phyloP scores from a whole-genome alignment of 345 rosid genomes.

The Linum lewisii region DNA sequence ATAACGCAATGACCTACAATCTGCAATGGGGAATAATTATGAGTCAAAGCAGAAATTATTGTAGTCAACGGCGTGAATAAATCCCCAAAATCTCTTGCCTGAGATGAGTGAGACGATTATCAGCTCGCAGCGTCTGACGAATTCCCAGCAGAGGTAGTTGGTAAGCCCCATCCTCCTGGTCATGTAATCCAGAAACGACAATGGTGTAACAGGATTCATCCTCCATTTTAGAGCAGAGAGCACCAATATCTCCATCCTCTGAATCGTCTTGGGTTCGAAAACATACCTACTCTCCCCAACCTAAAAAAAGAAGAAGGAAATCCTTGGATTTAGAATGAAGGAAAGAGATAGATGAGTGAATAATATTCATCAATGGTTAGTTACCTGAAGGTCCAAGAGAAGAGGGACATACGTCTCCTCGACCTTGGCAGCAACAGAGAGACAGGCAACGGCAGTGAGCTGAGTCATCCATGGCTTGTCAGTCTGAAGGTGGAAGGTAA shows the following conservation, averaged over 20 bases:
- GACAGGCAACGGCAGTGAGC: conserved; percentile 75
- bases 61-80: background rate
- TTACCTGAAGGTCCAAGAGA: conserved; percentile 60
- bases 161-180: conserved; percentile 61
- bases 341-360: conserved; percentile 5
- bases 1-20: conserved; percentile 53
- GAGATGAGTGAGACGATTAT: conserved; percentile 51
- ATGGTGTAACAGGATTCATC: conserved; percentile 84
- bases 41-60: background rate
- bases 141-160: conserved; percentile 53
- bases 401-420: conserved; percentile 86
- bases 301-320: conserved; percentile 22
- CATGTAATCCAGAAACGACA: conserved; percentile 72
- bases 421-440: conserved; percentile 88
- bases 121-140: conserved; percentile 54
- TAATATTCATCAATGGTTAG: background rate
- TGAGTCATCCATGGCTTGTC: conserved; percentile 93
- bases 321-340: conserved; percentile 2
- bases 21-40: conserved; percentile 20
- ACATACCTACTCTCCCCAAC: conserved; percentile 59
- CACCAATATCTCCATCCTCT: conserved; percentile 92
- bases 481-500: conserved; percentile 31
- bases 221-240: conserved; percentile 78
- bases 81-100: conserved; percentile 32
- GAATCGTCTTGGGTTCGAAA: conserved; percentile 78